Percentiles rank a stretch among this genome's conserved stretches.
These are phyloP conservation scores for Saccharomycopsis phalli DNA, from an alignment of 1,139 yeast genomes.

Conservation along the genomic window DNA sequence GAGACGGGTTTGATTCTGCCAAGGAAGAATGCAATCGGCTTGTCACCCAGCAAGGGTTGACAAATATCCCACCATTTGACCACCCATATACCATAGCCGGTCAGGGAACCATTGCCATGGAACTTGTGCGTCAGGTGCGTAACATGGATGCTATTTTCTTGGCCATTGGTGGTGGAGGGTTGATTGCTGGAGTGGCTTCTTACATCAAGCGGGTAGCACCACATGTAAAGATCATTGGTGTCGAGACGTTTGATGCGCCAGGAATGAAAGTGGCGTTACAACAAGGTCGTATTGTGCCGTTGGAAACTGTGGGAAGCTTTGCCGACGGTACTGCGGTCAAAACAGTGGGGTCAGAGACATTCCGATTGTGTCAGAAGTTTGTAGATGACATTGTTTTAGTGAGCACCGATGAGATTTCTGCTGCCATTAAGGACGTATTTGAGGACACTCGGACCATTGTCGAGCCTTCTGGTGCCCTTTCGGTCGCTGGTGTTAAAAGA, in stretches of 20 bases:
- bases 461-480: constrained; percentile 95
- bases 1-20: constrained; percentile 91
- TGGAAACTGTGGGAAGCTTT: constrained; percentile 81
- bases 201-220: constrained; percentile 96
- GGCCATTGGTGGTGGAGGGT: constrained; percentile 97
- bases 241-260: constrained; percentile 92
- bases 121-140: constrained; percentile 77
- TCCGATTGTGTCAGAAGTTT: constrained; percentile 65
- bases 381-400: constrained; percentile 88
- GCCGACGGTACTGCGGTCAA: constrained; percentile 99
- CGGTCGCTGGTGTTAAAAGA: constrained; percentile 90
- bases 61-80: constrained; percentile 93
- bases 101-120: constrained; percentile 96
- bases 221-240: constrained; percentile 90
- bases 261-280: constrained; percentile 73
- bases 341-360: constrained; percentile 82
- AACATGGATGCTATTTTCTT: constrained; percentile 81
- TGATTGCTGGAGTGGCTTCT: constrained; percentile 83
- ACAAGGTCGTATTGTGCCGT: constrained; percentile 42
- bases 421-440: constrained; percentile 93
- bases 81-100: constrained; percentile 99
- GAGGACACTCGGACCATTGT: constrained; percentile 91
- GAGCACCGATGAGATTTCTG: constrained; percentile 91
- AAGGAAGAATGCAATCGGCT: constrained; percentile 79
- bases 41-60: constrained; percentile 57